phyloP scores from a whole-genome alignment of 208 protist species.

The Naegleria gruberi region DNA sequence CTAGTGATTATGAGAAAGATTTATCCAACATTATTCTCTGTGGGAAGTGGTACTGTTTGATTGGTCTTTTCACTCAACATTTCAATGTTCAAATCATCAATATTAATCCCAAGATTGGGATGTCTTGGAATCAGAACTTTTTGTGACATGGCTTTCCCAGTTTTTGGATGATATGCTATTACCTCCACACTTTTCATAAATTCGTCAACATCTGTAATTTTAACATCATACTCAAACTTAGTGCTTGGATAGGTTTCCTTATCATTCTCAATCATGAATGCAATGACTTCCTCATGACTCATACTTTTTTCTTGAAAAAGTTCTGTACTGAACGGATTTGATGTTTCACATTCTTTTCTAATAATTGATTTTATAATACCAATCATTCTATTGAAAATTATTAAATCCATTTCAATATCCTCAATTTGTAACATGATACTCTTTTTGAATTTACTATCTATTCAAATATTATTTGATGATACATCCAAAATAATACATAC shows the following conservation, averaged over 20 bases:
- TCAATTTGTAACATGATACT: background rate
- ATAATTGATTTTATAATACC: background rate
- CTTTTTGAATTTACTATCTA: background rate
- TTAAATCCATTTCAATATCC: background rate
- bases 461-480: background rate
- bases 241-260: background rate
- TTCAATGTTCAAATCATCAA: background rate
- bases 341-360: background rate
- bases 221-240: background rate
- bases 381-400: background rate
- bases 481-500: background rate
- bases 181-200: background rate
- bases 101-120: background rate
- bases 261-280: background rate
- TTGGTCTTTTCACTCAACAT: too few relatives aligned
- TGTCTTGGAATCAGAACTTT: background rate
- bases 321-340: background rate
- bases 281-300: background rate
- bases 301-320: background rate
- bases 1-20: too few relatives aligned
- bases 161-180: background rate
- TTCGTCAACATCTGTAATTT: background rate
- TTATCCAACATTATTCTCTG: too few relatives aligned
- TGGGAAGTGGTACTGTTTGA: too few relatives aligned
- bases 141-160: background rate